Conservation (phyloP, 768 basidiomycete species). For the Phylloporus scabripes region DNA sequence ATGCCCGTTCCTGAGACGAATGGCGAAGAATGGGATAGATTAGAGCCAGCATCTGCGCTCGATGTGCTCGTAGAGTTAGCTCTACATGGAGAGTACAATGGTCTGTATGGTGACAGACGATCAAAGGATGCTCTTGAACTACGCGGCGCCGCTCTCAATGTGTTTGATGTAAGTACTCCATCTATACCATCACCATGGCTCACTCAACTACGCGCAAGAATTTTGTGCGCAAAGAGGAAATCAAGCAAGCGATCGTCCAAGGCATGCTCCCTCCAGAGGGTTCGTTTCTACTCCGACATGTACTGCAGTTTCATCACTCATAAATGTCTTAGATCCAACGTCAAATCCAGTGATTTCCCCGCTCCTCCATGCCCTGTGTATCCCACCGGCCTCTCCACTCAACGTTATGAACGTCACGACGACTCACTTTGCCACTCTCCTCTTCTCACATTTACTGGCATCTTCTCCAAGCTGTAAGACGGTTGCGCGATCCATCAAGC, state of each 20-base stretch:
- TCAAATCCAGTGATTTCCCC: slow-evolving; percentile 52
- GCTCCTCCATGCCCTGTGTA: slow-evolving; percentile 61
- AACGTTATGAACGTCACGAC: slow-evolving; percentile 54
- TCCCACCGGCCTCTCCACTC: slow-evolving; percentile 56
- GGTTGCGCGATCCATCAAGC: slow-evolving; percentile 59
- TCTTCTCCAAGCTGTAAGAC: slow-evolving; percentile 60
- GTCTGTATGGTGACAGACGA: slow-evolving; percentile 52
- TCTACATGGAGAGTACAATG: slow-evolving; percentile 84
- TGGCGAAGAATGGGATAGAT: slow-evolving; percentile 89
- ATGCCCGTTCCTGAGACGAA: slow-evolving; percentile 75
- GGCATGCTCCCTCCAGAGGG: slow-evolving; percentile 65
- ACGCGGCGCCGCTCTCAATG: slow-evolving; percentile 66
- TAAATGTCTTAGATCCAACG: slow-evolving; percentile 18
- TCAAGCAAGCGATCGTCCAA: slow-evolving; percentile 61
- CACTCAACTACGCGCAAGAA: slow-evolving; percentile 41
- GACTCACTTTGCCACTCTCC: slow-evolving; percentile 67
- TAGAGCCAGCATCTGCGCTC: slow-evolving; percentile 75
- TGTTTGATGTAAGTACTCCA: slow-evolving; percentile 69
- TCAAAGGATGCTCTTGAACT: slow-evolving; percentile 66
- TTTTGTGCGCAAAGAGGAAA: slow-evolving; percentile 70
- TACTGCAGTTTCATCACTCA: not conserved
- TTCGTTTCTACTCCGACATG: slow-evolving; percentile 6
- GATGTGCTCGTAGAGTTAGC: slow-evolving; percentile 78
- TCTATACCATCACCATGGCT: not conserved
- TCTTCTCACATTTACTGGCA: slow-evolving; percentile 76